These are phyloP conservation scores for Chalciporus piperatus DNA, from an alignment of 768 basidiomycete species.

Conservation along the genomic window DNA sequence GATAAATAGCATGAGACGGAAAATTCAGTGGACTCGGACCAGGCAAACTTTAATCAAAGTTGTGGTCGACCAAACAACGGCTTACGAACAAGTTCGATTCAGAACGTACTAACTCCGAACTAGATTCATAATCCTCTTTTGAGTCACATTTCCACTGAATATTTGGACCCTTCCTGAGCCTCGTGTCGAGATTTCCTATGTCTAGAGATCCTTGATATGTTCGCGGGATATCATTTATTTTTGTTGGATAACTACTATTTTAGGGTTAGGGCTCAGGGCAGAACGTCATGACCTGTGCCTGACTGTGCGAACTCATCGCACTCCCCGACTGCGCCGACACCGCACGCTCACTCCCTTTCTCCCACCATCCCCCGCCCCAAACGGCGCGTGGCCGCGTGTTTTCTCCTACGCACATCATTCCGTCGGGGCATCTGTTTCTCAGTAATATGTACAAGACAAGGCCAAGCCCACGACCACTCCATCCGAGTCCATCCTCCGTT, in stretches of 20 bases:
- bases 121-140: not conserved
- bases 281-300: not conserved
- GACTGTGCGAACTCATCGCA: conserved; percentile 2
- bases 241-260: conserved; percentile 5
- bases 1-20: conserved; percentile 48
- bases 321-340: conserved; percentile 8
- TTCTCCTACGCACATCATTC: conserved; percentile 6
- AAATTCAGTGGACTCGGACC: conserved; percentile 30
- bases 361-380: not conserved
- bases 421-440: too few relatives aligned
- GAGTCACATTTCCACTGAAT: not conserved
- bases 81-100: not conserved
- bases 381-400: conserved; percentile 21
- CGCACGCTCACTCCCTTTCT: too few relatives aligned
- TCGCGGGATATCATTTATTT: not conserved
- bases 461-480: too few relatives aligned
- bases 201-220: conserved; percentile 1
- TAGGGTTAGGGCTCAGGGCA: conserved; percentile 34
- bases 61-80: conserved; percentile 29
- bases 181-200: not conserved
- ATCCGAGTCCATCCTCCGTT: too few relatives aligned
- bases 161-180: not conserved
- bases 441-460: too few relatives aligned
- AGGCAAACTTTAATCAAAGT: conserved; percentile 29
- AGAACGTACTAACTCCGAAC: conserved; percentile 9